Base-by-base conservation (phyloP, 495 filamentous ascomycete genomes). In the Xylaria sp. region DNA sequence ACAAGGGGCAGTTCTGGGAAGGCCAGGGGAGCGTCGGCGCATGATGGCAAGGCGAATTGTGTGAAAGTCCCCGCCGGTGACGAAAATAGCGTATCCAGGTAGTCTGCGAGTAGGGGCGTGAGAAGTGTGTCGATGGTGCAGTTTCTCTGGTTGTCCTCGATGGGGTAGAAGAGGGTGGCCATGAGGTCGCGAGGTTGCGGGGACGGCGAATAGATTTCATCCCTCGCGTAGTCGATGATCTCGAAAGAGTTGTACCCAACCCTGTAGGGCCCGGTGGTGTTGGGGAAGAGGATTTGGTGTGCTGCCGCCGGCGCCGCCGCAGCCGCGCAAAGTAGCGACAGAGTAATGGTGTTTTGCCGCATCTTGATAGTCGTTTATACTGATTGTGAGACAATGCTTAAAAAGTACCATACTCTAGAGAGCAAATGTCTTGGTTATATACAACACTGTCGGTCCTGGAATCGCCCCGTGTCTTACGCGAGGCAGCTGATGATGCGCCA, bases 81-180 rank as follows among this genome's bases (percentile, higher is more conserved):
- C 9, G 19, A 11, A 5, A 66, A 7, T 1, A 66, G 44, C 7
- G 0, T 9, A 17, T 66, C 62, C 3, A 66, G 17, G 17, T 50
- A 50, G 2, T 9, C 9, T 44, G 62, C 44, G 12, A 66, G 62
- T 0, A 50, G 44, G 2, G 62, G 62, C 15, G 43, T 52, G 62
- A 50, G 7, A 26, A 67, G 74, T 52, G 61, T 46, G 12, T 75
- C 55, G 43, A 61, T 65, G 33, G 66, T 63, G 26, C 55, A 78
- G 19, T 12, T 53, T 21, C 67, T 50, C 24, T 77, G 73, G 59
- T 68, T 31, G 19, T 71, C 66, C 29, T 62, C 43, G 61, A 79
- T 67, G 0, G 80, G 80, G 52, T 77, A 75, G 46, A 77, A 82
- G n/a, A 76, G 58, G 2, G 80, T 78, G 26, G 74, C 52, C 80